Evolutionary conservation across 202 grass and related monocot genomes (phyloP), one percentile per base, ranked within the genome.

Genomic region (Elaeis oleifera): DNA sequence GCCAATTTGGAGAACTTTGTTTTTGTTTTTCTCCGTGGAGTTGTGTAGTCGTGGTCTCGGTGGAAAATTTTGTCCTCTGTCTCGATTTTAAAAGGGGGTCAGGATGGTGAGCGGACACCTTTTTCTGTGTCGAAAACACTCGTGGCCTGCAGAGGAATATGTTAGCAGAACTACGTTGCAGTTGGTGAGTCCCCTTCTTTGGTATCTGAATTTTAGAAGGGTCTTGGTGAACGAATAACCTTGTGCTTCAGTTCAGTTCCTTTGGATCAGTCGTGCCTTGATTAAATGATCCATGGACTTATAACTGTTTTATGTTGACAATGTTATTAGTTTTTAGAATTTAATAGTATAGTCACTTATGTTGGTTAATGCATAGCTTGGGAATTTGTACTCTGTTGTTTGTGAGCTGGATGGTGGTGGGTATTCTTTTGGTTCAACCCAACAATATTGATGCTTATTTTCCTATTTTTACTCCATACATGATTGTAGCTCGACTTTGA

Each of bases 401-500:
- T 44, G 36, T 44, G 36, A 44, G 36, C 36, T 44, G 36, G 36
- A 5, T 44, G 9, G 9, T 44, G 36, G 36, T 44, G 56, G 49
- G 51, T 55, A 26, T 3, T 68, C 13, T 56, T 54, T 63, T 39
- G 31, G 1, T 25, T 31, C 49, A 7, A 8, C 17, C 19, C 19
- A 69, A 16, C 6, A 39, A 16, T 29, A 18, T 32, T 54, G 51
- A 55, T 36, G 6, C 15, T 71, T 54, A 50, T 49, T 51, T 65
- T 58, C 56, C n/a, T 29, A 60, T 53, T 66, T 15, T 24, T 32
- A 18, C 83, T 56, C 18, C 59, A 55, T 19, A 44, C 61, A 61
- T 69, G 32, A 44, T 26, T 85, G 70, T 71, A 96, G 91, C 73
- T 96, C 25, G 84, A 96, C 76, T 96, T 96, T 55, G 87, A 90